A percentile compares a stretch with the other conserved stretches of the same genome.
phyloP scores from a whole-genome alignment of 805 yeast genomes.

The Yarrowia sp. region DNA sequence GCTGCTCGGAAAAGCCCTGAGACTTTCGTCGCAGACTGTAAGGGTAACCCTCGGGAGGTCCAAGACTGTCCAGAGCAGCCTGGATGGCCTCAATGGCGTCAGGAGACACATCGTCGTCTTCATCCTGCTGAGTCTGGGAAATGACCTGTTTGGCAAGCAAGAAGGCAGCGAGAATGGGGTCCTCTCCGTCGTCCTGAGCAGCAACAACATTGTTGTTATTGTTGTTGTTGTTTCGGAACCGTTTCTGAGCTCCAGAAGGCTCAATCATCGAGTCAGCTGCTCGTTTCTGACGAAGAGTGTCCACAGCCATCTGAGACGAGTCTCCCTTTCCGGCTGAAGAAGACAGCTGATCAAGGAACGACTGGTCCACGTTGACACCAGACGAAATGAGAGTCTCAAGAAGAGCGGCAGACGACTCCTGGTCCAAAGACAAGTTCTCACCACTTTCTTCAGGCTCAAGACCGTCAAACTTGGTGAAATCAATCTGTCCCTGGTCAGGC shows the following conservation, averaged over 20 bases:
- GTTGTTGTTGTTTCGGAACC: conserved; percentile 12
- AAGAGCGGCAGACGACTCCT: conserved; percentile 33
- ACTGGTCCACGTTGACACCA: conserved; percentile 32
- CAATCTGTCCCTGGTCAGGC: conserved; percentile 30
- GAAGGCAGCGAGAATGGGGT: conserved; percentile 49
- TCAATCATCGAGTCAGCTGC: conserved; percentile 18
- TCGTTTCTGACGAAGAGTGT: conserved; percentile 31
- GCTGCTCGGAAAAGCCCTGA: conserved; percentile 47
- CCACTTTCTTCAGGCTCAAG: conserved; percentile 30
- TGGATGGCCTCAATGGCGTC: conserved; percentile 46
- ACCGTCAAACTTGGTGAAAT: conserved; percentile 34
- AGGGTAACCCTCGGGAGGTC: conserved; percentile 17
- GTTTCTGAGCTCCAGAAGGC: conserved; percentile 19
- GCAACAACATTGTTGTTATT: not conserved
- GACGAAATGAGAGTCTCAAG: conserved; percentile 31
- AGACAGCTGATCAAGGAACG: conserved; percentile 33
- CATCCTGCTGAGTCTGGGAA: conserved; percentile 35
- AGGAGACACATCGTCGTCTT: conserved; percentile 34
- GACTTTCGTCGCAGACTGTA: conserved; percentile 11
- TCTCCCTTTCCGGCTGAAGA: conserved; percentile 18
- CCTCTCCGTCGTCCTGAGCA: conserved; percentile 37
- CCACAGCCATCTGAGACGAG: conserved; percentile 16
- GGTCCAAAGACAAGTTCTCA: conserved; percentile 26
- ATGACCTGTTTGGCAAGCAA: conserved; percentile 51
- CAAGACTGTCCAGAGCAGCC: conserved; percentile 42